Conservation (phyloP, 2,329 filamentous ascomycete species). For the Bisporella sp. region DNA sequence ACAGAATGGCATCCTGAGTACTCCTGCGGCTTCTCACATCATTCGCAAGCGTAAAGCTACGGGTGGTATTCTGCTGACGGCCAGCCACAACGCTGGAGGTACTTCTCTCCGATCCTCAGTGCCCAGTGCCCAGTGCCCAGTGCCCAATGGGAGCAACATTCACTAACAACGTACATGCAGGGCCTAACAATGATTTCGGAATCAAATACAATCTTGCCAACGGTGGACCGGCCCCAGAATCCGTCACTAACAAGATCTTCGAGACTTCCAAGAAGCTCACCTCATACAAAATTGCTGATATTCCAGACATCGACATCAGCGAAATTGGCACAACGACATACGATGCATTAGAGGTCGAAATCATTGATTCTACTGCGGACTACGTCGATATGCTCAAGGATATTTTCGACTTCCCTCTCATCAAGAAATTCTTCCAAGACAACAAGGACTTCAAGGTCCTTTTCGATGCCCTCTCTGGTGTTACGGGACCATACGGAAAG, state of each 20-base stretch:
- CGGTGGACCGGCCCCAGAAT: conserved; percentile 90
- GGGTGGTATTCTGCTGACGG: conserved; percentile 92
- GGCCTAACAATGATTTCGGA: conserved; percentile 90
- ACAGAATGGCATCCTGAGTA: conserved; percentile 93
- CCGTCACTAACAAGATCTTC: conserved; percentile 97
- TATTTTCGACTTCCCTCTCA: conserved; percentile 96
- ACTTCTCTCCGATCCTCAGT: conserved; percentile 18
- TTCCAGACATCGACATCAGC: conserved; percentile 78
- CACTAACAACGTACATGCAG: conserved; percentile 35
- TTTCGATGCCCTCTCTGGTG: conserved; percentile 89
- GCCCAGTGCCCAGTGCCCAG: too few species aligned
- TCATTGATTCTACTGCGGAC: conserved; percentile 88
- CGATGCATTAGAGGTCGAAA: conserved; percentile 83
- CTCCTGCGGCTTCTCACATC: conserved; percentile 89
- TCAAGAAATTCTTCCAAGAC: conserved; percentile 83
- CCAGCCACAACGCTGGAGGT: conserved; percentile 98
- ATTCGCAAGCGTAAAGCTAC: conserved; percentile 94
- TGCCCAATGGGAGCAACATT: too few species aligned
- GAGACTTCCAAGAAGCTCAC: conserved; percentile 83
- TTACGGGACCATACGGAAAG: conserved; percentile 90
- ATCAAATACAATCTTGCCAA: conserved; percentile 99
- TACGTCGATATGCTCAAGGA: conserved; percentile 95
- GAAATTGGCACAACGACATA: conserved; percentile 80
- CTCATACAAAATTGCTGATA: conserved; percentile 85
- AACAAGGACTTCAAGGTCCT: conserved; percentile 94